A percentile compares a stretch with the other conserved stretches of the same genome.
Evolutionary conservation across 2,329 filamentous ascomycete species (phyloP).

Genomic region (Rutstroemia sydowiana): DNA sequence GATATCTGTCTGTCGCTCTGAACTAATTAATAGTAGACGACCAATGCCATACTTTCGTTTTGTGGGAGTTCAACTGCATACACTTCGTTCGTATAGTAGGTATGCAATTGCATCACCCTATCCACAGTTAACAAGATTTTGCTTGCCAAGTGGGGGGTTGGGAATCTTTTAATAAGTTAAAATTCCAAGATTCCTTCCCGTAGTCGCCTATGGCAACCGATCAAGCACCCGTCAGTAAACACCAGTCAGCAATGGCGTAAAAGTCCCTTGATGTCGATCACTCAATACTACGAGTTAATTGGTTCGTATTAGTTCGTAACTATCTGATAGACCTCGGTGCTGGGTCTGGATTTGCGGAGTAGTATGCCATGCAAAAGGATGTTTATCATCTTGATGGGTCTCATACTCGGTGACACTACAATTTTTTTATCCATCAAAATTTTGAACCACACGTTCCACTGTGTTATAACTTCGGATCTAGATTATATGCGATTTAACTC

Average conservation of each 20-base stretch:
- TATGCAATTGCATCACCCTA: too few relatives aligned
- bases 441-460: neutral
- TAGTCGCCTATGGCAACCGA: constrained; percentile 3
- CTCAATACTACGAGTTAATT: neutral
- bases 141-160: too few relatives aligned
- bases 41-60: too few relatives aligned
- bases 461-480: neutral
- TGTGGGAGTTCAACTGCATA: too few relatives aligned
- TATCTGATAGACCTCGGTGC: neutral
- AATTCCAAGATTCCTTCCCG: neutral
- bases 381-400: constrained; percentile 4
- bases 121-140: too few relatives aligned
- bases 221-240: neutral
- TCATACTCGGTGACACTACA: neutral
- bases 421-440: neutral
- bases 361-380: neutral
- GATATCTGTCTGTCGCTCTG: too few relatives aligned
- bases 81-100: too few relatives aligned
- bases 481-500: neutral
- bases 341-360: constrained; percentile 3
- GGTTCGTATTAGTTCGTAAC: neutral
- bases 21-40: too few relatives aligned
- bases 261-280: neutral
- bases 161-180: too few relatives aligned
- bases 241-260: neutral